phyloP scores from a whole-genome alignment of 1,284 basidiomycete species.

The Ceraceosorus bombacis region DNA sequence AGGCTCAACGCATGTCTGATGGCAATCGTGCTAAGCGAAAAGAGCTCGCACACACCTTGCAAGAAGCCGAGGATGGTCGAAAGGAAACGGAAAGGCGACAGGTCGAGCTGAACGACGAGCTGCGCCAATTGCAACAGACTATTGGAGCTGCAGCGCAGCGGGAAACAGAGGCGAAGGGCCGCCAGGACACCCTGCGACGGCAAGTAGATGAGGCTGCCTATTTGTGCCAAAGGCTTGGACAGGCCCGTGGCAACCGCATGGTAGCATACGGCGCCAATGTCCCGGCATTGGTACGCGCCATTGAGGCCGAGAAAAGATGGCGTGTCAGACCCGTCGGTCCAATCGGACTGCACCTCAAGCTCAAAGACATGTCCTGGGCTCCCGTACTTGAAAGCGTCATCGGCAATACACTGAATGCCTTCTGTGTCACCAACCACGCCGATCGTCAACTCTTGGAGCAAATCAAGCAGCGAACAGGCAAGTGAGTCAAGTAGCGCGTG shows the following conservation, averaged over 20 bases:
- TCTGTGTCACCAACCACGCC: slow-evolving; percentile 65
- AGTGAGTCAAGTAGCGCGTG: slow-evolving; percentile 15
- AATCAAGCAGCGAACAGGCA: slow-evolving; percentile 52
- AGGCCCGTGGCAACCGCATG: slow-evolving; percentile 23
- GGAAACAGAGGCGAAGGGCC: slow-evolving; percentile 2
- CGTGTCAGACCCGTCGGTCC: slow-evolving; percentile 52
- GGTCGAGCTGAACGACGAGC: slow-evolving; percentile 16
- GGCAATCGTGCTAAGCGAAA: slow-evolving; percentile 48
- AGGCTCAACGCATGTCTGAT: slow-evolving; percentile 48
- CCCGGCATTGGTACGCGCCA: slow-evolving; percentile 26
- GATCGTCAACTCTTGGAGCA: slow-evolving; percentile 62
- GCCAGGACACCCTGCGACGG: slow-evolving; percentile 10
- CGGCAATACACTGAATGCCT: slow-evolving; percentile 61
- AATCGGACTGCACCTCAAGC: slow-evolving; percentile 77
- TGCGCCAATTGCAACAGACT: slow-evolving; percentile 19
- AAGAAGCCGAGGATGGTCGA: slow-evolving; percentile 4
- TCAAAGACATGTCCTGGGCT: slow-evolving; percentile 66
- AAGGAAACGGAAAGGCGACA: slow-evolving; percentile 4
- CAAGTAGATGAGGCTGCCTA: slow-evolving; percentile 11
- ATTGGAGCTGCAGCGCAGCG: slow-evolving; percentile 12
- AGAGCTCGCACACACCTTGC: slow-evolving; percentile 1
- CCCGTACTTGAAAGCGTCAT: slow-evolving; percentile 63
- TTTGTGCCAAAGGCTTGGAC: slow-evolving; percentile 13
- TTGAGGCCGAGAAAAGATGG: slow-evolving; percentile 56
- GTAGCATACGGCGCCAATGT: slow-evolving; percentile 35